Base-by-base conservation (phyloP, 768 basidiomycete species). In the Clavulina sp. region DNA sequence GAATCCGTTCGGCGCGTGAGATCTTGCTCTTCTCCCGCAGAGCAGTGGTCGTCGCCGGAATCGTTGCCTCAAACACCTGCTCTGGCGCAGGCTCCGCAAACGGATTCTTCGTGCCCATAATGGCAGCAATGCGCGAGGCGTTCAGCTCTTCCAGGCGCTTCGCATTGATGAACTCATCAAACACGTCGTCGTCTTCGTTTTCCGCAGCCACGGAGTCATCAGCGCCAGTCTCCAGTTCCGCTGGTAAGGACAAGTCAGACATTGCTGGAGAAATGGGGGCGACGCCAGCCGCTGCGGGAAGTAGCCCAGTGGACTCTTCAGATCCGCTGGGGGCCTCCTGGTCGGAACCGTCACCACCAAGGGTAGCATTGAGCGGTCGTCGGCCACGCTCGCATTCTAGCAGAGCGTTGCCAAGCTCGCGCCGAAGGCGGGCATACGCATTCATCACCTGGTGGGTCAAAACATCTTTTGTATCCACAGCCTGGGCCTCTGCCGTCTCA, bases 321-420 rank as follows among this genome's bases (percentile, higher is more conserved):
- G 26, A 24, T n/a, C 40, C 41, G 19, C 31, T 23, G 18, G 44
- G 29, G 6, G 33, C 52, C 18, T 30, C 36, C 23, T 46, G 30
- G 16, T 48, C 44, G 4, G n/a, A 24, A n/a, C n/a, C n/a, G 24
- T 36, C 38, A 19, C 34, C 43, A 30, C 52, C 40, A 31, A 58
- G 24, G 4, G 51, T n/a, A 28, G 51, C 54, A 18, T 54, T 57
- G 30, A 88, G 66, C 18, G 73, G 72, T 36, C 76, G 79, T 18
- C 81, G 69, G 0, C 85, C 85, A 5, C 85, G 74, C 63, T 88
- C 85, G 60, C 84, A 88, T 59, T 88, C 86, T 4, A 84, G 68
- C 29, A 88, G 65, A 1, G 84, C 85, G 23, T 81, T 63, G 5
- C 85, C 86, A 5, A 89, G 71, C 58, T 87, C 83, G 3, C 77